A percentile compares a stretch with the other conserved stretches of the same genome.
Conservation (phyloP, 164 flowering plant genomes). For the Akebia trifoliata region DNA sequence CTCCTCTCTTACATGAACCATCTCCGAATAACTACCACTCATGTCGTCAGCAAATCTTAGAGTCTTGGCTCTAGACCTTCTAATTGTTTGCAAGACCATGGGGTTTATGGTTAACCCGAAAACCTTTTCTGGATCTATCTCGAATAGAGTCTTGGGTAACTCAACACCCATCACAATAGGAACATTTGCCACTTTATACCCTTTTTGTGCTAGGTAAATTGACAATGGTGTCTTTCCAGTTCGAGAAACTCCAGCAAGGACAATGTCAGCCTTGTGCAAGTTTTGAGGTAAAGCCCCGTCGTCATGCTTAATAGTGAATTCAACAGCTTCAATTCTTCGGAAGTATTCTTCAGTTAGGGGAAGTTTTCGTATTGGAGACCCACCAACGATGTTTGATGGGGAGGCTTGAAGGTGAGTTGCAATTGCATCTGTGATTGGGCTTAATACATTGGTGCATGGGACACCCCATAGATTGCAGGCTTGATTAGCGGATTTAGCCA, state of each 20-base stretch:
- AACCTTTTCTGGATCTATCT: conserved; percentile 64
- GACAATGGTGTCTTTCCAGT: conserved; percentile 91
- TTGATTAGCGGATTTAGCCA: conserved; percentile 69
- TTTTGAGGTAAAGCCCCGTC: conserved; percentile 84
- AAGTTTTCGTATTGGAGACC: conserved; percentile 53
- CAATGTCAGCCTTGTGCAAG: conserved; percentile 63
- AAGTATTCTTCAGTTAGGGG: conserved; percentile 74
- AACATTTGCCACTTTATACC: conserved; percentile 88
- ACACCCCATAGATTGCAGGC: conserved; percentile 80
- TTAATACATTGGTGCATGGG: conserved; percentile 58
- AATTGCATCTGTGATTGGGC: conserved; percentile 78
- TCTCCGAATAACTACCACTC: conserved; percentile 60
- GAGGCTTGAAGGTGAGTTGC: conserved; percentile 77
- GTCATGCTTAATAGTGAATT: conserved; percentile 92
- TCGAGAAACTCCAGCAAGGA: conserved; percentile 86
- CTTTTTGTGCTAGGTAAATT: conserved; percentile 78
- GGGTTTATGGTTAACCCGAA: conserved; percentile 78
- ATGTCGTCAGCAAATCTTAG: conserved; percentile 44
- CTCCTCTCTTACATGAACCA: conserved; percentile 73
- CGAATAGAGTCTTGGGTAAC: conserved; percentile 57
- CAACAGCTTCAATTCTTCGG: conserved; percentile 73
- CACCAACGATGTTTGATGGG: conserved; percentile 84
- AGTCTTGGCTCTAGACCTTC: conserved; percentile 66
- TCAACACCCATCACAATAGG: conserved; percentile 73
- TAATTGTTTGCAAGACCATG: conserved; percentile 58